Base-by-base conservation (phyloP, 768 basidiomycete genomes). In the Xerocomus potaroensis region DNA sequence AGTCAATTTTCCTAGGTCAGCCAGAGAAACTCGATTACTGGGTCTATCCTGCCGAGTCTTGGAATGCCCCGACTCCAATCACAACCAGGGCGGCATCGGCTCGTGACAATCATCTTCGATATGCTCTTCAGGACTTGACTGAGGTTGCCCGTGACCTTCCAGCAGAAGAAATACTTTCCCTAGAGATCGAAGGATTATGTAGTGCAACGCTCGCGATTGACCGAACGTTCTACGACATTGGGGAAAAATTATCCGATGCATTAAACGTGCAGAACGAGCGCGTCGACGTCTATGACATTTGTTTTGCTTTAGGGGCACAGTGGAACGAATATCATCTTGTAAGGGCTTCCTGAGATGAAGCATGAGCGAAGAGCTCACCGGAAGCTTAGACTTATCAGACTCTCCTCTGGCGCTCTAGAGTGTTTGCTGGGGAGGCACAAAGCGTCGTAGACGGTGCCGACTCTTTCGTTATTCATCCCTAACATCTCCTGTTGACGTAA, bases 321-420 rank as follows among this genome's bases (percentile, higher is more conserved):
- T 58, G 57, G 57, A 49, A 45, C 4, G 37, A 59, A 30, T 53
- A 52, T 18, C 50, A 56, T 38, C 23, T 24, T 7, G 57, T 53
- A 35, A 6, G 42, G 4, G 12, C 21, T 9, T 18, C 16, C 11
- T 23, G n/a, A 16, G 7, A 10, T 4, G 22, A 18, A 11, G 3
- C 3, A 3, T 2, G 19, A 9, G 1, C 4, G 8, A 11, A 27
- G 12, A 15, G 31, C 37, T 46, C 30, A 52, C 16, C 5, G 1
- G 26, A 33, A 27, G n/a, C 7, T 7, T 10, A 59, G 57, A 49
- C 47, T 1, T 58, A 58, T 41, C 35, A 45, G 31, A 3, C 15
- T 6, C 53, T 59, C 33, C 45, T 59, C 7, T 59, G 57, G 50
- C 50, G 41, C 11, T 58, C 57, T 18, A 56, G 57, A 32, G 47